Evolutionary conservation across 2,329 filamentous ascomycete species (phyloP).

Genomic region (Periconia sp.): DNA sequence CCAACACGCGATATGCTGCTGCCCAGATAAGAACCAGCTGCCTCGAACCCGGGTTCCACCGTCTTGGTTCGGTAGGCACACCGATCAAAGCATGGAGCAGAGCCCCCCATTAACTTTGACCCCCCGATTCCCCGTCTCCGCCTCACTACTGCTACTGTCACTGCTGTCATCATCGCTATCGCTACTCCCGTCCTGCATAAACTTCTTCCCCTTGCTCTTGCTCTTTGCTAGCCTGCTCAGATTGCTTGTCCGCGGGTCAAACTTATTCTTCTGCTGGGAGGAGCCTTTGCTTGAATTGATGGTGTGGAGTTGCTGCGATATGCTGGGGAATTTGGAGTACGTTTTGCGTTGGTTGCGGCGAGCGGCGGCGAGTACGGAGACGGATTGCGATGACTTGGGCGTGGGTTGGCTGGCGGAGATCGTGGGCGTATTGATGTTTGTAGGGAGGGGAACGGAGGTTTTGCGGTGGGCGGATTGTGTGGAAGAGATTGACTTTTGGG

Average conservation of each 20-base stretch:
- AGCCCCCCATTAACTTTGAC: background rate
- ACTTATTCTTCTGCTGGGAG: slow-evolving; percentile 1
- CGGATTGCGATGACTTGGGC: slow-evolving; percentile 3
- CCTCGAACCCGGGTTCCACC: no score
- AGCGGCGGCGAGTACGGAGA: background rate
- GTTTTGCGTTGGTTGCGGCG: slow-evolving; percentile 3
- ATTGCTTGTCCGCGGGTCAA: slow-evolving; percentile 13
- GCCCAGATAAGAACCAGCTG: no score
- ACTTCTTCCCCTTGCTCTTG: slow-evolving; percentile 5
- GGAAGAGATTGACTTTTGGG: slow-evolving; percentile 9
- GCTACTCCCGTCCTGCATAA: slow-evolving; percentile 1
- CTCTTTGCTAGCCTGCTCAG: slow-evolving; percentile 8
- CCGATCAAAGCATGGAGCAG: no score
- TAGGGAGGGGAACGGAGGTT: slow-evolving; percentile 15
- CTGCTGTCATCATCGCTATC: slow-evolving; percentile 9
- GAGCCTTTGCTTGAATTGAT: slow-evolving; percentile 1
- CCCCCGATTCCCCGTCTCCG: background rate
- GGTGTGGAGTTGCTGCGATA: slow-evolving; percentile 10
- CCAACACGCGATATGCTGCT: no score
- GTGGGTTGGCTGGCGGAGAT: slow-evolving; percentile 1
- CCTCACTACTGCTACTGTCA: slow-evolving; percentile 8
- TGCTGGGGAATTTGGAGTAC: slow-evolving; percentile 10
- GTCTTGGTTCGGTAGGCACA: no score
- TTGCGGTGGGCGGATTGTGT: slow-evolving; percentile 10
- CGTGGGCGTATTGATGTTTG: background rate